Percentiles rank a stretch among this genome's conserved stretches.
Conservation (phyloP, 768 basidiomycete genomes). For the Tulasnella sp. region DNA sequence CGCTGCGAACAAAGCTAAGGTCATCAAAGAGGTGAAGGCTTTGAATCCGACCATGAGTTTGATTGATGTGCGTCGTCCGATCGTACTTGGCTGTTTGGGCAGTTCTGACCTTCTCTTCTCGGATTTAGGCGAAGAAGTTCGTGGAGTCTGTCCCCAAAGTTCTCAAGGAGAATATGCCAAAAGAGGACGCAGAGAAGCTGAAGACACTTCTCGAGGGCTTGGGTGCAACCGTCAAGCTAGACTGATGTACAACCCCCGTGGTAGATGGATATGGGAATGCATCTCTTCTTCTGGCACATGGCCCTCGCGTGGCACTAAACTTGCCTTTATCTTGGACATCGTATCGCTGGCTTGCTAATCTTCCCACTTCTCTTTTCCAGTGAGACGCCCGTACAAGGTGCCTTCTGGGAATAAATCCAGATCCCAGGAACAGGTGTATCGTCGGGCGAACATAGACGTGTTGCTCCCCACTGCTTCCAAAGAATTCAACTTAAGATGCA, state of each 20-base stretch:
- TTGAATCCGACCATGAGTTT: conserved; percentile 90
- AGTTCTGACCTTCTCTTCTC: background rate
- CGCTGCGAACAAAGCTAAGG: conserved; percentile 81
- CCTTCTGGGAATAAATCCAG: conserved; percentile 6
- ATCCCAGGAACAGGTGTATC: conserved; percentile 13
- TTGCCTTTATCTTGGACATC: background rate
- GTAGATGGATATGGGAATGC: background rate
- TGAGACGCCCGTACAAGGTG: conserved; percentile 15
- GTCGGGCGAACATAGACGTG: conserved; percentile 13
- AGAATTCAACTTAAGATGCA: background rate
- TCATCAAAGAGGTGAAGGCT: conserved; percentile 96
- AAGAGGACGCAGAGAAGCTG: conserved; percentile 97
- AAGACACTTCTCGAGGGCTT: conserved; percentile 79
- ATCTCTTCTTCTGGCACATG: background rate
- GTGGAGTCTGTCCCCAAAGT: conserved; percentile 89
- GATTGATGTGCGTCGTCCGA: conserved; percentile 64
- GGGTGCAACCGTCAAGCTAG: conserved; percentile 77
- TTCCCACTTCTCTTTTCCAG: background rate
- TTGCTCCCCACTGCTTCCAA: too few species aligned
- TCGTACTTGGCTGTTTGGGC: background rate
- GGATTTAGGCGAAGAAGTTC: conserved; percentile 87
- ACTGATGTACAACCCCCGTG: conserved; percentile 34
- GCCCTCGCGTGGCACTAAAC: too few species aligned
- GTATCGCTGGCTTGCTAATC: too few species aligned
- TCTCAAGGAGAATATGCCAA: conserved; percentile 86